Percentiles rank a stretch among this genome's conserved stretches.
Evolutionary conservation across 495 filamentous ascomycete species (phyloP).

Genomic region (Lentithecium fluviatile): DNA sequence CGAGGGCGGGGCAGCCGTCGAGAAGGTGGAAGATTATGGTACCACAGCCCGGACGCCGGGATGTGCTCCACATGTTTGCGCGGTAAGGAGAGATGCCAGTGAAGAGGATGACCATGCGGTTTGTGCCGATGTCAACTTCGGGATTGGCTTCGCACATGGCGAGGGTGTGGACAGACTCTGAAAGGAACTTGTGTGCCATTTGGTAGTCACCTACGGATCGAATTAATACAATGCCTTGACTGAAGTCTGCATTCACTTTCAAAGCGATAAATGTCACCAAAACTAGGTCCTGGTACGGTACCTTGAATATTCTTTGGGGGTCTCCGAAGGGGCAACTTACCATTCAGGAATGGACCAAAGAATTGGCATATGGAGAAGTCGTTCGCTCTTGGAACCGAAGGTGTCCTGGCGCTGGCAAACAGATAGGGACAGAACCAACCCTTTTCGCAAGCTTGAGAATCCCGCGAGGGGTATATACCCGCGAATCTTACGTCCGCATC

Average conservation of each 20-base stretch:
- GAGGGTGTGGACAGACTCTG: slow-evolving; percentile 37
- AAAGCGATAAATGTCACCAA: too few species aligned
- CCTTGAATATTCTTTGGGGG: too few species aligned
- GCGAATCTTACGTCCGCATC: slow-evolving; percentile 42
- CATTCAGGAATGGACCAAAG: slow-evolving; percentile 44
- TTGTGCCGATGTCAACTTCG: slow-evolving; percentile 39
- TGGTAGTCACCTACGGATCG: slow-evolving; percentile 38
- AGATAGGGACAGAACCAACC: slow-evolving; percentile 48
- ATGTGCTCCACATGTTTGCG: slow-evolving; percentile 46
- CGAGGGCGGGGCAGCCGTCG: slow-evolving; percentile 44
- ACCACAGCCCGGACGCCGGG: slow-evolving; percentile 45
- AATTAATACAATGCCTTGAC: not conserved
- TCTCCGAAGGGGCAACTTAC: slow-evolving; percentile 16
- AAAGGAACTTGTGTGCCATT: slow-evolving; percentile 45
- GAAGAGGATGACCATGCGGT: slow-evolving; percentile 44
- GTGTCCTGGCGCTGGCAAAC: slow-evolving; percentile 44
- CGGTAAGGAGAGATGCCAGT: slow-evolving; percentile 44
- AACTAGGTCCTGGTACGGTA: too few species aligned
- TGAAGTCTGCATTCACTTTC: too few species aligned
- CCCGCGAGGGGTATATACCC: slow-evolving; percentile 33
- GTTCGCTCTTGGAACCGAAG: slow-evolving; percentile 37
- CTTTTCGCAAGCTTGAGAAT: slow-evolving; percentile 41
- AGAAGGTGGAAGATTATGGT: slow-evolving; percentile 46
- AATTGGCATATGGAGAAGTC: slow-evolving; percentile 47
- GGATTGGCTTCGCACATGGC: slow-evolving; percentile 44